These are phyloP conservation scores for Durusdinium trenchii DNA, from an alignment of 73 alveolate species.

Conservation along the genomic window DNA sequence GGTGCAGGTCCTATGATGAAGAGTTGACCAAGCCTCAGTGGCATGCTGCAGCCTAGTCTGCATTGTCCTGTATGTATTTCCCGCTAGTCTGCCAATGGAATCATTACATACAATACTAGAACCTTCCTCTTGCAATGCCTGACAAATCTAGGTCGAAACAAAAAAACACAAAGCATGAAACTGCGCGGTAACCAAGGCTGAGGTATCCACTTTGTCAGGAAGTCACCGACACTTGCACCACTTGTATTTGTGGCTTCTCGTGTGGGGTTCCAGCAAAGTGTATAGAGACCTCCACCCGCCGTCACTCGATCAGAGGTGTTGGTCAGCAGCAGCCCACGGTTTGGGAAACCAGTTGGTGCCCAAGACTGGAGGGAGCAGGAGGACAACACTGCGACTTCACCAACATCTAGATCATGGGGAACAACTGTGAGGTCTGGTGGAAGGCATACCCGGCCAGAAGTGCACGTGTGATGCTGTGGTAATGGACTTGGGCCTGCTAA, in stretches of 20 bases:
- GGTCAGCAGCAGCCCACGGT: not conserved
- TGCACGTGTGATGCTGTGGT: constrained; percentile 18
- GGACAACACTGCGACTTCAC: constrained; percentile 37
- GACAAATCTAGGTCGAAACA: too few relatives aligned
- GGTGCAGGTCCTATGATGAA: not conserved
- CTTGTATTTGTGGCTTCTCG: not conserved
- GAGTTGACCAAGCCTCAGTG: not conserved
- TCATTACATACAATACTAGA: too few relatives aligned
- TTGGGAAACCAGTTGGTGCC: not conserved
- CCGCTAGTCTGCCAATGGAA: too few relatives aligned
- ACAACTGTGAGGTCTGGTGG: not conserved
- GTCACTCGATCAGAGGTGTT: not conserved
- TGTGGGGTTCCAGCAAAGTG: constrained; percentile 34
- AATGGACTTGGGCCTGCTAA: constrained; percentile 17
- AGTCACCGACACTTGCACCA: constrained; percentile 21
- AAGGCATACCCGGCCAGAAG: not conserved
- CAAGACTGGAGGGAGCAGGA: not conserved
- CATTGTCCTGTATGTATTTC: too few relatives aligned
- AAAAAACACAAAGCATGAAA: too few relatives aligned
- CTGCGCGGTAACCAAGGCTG: not conserved
- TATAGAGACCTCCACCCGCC: constrained; percentile 12
- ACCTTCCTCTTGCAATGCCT: too few relatives aligned
- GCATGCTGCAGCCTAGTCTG: too few relatives aligned
- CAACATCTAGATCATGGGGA: constrained; percentile 3
- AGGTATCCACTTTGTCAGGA: not conserved